Conservation (phyloP, 1,284 basidiomycete species). For the Melampsora americana region DNA sequence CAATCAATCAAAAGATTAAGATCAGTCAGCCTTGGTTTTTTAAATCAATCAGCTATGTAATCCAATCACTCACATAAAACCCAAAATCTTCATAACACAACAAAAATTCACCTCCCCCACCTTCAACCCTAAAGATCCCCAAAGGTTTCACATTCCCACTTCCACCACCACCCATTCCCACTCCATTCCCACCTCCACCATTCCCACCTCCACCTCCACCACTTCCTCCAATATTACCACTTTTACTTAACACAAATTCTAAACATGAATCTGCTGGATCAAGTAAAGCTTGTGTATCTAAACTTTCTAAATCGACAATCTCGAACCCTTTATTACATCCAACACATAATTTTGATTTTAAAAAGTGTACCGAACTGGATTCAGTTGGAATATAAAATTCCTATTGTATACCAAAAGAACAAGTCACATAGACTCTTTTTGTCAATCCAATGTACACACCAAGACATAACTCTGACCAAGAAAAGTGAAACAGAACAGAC, state of each 20-base stretch:
- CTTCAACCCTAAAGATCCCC: conserved; percentile 93
- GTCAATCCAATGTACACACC: neutral
- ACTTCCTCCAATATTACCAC: no score
- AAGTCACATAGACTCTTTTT: conserved; percentile 2
- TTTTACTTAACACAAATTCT: conserved; percentile 83
- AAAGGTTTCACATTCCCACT: conserved; percentile 70
- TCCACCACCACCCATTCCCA: no score
- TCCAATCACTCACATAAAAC: conserved; percentile 63
- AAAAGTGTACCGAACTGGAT: conserved; percentile 91
- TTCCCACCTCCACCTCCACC: no score
- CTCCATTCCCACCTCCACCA: no score
- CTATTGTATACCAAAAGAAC: conserved; percentile 56
- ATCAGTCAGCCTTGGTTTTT: no score
- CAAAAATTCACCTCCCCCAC: conserved; percentile 70
- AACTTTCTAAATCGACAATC: conserved; percentile 93
- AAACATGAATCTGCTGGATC: conserved; percentile 88
- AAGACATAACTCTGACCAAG: neutral
- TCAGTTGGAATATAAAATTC: conserved; percentile 99
- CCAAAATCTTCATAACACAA: conserved; percentile 99
- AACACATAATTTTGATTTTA: conserved; percentile 96
- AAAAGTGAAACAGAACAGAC: conserved; percentile 57
- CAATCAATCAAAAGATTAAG: neutral
- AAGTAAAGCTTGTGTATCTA: conserved; percentile 93
- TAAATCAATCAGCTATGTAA: neutral
- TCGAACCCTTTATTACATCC: conserved; percentile 99